Evolutionary conservation across 306 rosid species (phyloP), one percentile per base, ranked within the genome.

Genomic region (Dalbergia oliveri): DNA sequence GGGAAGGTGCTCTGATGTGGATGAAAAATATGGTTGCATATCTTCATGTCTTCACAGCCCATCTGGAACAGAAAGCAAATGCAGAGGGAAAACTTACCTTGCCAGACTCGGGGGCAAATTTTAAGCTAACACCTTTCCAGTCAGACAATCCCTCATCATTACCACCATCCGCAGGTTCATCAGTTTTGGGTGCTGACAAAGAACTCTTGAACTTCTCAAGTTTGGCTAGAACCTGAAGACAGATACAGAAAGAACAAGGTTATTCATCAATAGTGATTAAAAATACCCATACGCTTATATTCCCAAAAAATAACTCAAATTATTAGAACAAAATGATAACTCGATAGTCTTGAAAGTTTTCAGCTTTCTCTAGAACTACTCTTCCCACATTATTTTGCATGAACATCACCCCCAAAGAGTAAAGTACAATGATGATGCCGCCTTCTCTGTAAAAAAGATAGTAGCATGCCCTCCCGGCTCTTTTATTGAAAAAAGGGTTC

Each of bases 161-260:
- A 79, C 69, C 90, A 62, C 69, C 90, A 62, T 75, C 85, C 82
- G 43, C 87, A 78, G 94, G 63, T 62, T 76, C 84, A 81, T 1
- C 57, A 41, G 82, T 41, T 23, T 81, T 57, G 35, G 85, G 33
- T n/a, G 69, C 90, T 54, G 78, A 53, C 11, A 84, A n/a, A 81
- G 44, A 70, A 53, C 35, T 72, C 86, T 86, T 90, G 79, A 95
- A 95, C 71, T 90, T 88, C 83, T 87, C 92, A 18, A 95, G 97
- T 86, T 88, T 95, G 72, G 91, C 93, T 37, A 94, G 88, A 84
- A 89, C 90, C 99, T 94, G 80, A 66, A 66, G 59, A 72, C 10
- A 54, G 68, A 61, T 53, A 41, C 12, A 58, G 49, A 72, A 60
- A 56, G 49, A 66, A 47, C 10, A 50, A 49, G 31, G 47, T 57